These are phyloP conservation scores for Rhizopogon salebrosus DNA, from an alignment of 768 basidiomycete species.

Conservation along the genomic window DNA sequence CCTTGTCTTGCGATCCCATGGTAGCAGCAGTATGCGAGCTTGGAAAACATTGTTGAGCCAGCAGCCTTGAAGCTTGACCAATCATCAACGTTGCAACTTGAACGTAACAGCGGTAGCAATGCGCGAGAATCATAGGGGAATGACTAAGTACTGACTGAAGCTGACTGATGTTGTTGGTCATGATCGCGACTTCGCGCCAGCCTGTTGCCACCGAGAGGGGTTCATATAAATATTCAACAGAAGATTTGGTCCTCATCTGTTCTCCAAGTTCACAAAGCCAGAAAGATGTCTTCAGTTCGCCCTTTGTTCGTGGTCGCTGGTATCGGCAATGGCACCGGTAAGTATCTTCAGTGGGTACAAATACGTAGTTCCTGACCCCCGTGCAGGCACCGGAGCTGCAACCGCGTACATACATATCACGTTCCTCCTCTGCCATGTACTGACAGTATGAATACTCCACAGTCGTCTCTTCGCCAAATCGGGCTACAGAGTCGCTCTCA, in stretches of 20 bases:
- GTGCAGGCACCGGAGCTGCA: conserved; percentile 50
- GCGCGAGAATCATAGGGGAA: no score
- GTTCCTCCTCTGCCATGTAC: neutral
- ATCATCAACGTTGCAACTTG: no score
- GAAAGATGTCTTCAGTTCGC: conserved; percentile 29
- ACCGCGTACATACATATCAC: conserved; percentile 39
- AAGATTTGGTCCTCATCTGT: neutral
- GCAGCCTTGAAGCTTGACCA: no score
- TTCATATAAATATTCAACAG: conserved; percentile 8
- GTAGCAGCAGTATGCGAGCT: no score
- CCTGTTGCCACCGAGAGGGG: neutral
- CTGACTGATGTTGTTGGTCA: neutral
- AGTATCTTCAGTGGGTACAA: neutral
- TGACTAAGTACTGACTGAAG: neutral
- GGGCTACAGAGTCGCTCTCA: conserved; percentile 63
- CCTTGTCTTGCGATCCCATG: no score
- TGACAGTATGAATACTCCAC: conserved; percentile 2
- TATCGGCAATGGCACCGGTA: conserved; percentile 37
- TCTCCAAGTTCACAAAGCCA: neutral
- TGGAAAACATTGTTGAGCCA: no score
- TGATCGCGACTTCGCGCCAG: neutral
- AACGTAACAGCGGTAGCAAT: no score
- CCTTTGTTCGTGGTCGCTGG: conserved; percentile 59
- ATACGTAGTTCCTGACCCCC: neutral
- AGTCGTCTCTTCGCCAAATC: conserved; percentile 57